phyloP scores from a whole-genome alignment of 108 stramenopile genomes.

The Aurantiochytrium sp. region DNA sequence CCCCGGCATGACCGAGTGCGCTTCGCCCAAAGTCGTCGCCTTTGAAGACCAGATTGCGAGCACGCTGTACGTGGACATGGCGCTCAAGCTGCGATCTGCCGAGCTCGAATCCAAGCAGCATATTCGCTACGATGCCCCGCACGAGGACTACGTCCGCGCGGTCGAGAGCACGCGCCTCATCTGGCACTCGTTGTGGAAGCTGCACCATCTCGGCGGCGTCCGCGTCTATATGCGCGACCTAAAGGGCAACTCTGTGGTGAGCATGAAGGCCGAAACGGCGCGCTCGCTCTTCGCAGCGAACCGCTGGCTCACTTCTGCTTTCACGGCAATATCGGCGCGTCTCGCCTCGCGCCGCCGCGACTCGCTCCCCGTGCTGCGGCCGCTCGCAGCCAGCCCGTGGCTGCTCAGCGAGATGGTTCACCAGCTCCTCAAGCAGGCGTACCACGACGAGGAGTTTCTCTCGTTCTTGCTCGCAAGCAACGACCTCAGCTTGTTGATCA shows the following conservation, averaged over 20 bases:
- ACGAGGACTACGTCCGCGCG: neutral
- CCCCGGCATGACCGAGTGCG: neutral
- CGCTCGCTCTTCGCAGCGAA: neutral
- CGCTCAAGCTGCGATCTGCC: neutral
- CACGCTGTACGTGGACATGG: neutral
- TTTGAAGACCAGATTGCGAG: neutral
- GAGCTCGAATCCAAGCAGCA: neutral
- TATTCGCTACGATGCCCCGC: neutral
- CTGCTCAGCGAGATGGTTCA: neutral
- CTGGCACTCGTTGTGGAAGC: neutral
- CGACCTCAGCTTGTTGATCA: neutral
- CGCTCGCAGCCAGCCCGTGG: neutral
- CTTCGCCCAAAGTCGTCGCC: neutral
- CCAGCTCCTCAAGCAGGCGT: neutral
- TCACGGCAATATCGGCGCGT: neutral
- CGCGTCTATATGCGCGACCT: neutral
- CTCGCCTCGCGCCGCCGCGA: neutral
- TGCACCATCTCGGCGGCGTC: neutral
- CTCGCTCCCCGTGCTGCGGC: neutral
- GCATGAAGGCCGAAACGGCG: neutral
- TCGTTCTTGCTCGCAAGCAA: neutral
- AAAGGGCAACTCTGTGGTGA: neutral
- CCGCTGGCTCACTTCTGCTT: neutral
- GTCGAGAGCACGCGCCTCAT: neutral
- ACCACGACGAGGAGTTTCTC: neutral